Percentiles rank a stretch among this genome's conserved stretches.
Conservation (phyloP, 2,329 filamentous ascomycete species). For the Hirsutella minnesotensis region DNA sequence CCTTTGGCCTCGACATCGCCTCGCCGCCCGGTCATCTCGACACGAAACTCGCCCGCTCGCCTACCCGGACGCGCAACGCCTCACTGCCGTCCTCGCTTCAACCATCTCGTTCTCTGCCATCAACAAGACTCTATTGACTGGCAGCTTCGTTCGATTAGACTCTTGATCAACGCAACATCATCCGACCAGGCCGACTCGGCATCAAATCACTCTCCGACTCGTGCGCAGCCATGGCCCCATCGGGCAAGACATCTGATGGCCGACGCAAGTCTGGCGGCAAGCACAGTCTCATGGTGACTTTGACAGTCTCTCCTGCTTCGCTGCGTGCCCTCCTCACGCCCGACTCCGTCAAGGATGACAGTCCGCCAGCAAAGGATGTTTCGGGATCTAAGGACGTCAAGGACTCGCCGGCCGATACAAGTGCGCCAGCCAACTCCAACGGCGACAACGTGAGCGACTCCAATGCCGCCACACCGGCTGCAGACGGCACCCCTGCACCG, state of each 20-base stretch:
- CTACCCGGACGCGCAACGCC: no score
- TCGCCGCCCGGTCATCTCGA: no score
- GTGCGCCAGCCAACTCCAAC: conserved; percentile 26
- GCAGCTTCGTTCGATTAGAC: background rate
- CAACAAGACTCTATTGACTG: no score
- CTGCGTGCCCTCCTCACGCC: conserved; percentile 39
- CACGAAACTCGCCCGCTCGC: no score
- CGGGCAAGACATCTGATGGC: conserved; percentile 19
- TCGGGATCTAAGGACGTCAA: conserved; percentile 24
- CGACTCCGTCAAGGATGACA: conserved; percentile 29
- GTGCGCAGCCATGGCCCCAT: conserved; percentile 20
- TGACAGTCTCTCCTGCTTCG: conserved; percentile 37
- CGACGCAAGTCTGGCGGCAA: conserved; percentile 27
- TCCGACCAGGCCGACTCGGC: background rate
- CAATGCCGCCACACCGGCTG: conserved; percentile 44
- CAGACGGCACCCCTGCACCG: conserved; percentile 42
- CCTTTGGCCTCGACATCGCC: no score
- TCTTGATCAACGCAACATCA: conserved; percentile 5
- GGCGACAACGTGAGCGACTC: conserved; percentile 48
- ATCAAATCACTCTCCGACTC: background rate
- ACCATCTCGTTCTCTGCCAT: no score
- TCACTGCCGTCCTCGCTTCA: no score
- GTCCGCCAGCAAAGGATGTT: conserved; percentile 21
- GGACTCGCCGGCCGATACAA: conserved; percentile 32
- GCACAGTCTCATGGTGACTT: conserved; percentile 31